phyloP scores from a whole-genome alignment of 768 basidiomycete genomes.

The Pulveroboletus frians region DNA sequence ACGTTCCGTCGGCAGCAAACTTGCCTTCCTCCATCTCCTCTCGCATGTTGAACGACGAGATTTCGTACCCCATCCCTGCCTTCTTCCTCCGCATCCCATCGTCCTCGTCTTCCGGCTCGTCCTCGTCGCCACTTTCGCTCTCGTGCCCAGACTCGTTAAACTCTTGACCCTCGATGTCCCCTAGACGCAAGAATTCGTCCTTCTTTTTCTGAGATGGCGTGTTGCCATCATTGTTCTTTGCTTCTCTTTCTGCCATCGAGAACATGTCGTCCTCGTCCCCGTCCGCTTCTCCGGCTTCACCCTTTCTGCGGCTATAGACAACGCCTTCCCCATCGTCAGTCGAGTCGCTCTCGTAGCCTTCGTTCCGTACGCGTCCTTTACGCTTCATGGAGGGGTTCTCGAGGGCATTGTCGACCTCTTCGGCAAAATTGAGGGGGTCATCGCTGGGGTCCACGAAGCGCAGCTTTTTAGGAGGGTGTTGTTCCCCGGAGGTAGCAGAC shows the following conservation, averaged over 20 bases:
- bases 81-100: constrained; percentile 71
- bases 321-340: constrained; percentile 95
- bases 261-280: constrained; percentile 82
- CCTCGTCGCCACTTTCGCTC: constrained; percentile 39
- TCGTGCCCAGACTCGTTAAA: constrained; percentile 45
- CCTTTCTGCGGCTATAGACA: constrained; percentile 69
- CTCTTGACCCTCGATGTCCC: constrained; percentile 97
- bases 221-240: constrained; percentile 42
- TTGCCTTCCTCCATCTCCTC: constrained; percentile 98
- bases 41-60: constrained; percentile 98
- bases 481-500: constrained; percentile 35
- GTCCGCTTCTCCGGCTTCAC: constrained; percentile 46
- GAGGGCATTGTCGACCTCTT: constrained; percentile 70
- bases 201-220: constrained; percentile 52
- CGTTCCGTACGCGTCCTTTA: constrained; percentile 73
- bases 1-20: constrained; percentile 90
- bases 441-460: constrained; percentile 73
- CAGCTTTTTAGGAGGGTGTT: constrained; percentile 49
- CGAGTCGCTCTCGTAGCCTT: constrained; percentile 92
- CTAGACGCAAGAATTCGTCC: constrained; percentile 74
- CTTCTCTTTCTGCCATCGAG: constrained; percentile 56
- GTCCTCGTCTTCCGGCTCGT: constrained; percentile 62
- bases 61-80: constrained; percentile 86
- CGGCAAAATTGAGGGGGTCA: constrained; percentile 70
- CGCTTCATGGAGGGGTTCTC: constrained; percentile 59